These are phyloP conservation scores for Blastobotrys arbuscula DNA, from an alignment of 1,139 yeast genomes.

Conservation along the genomic window DNA sequence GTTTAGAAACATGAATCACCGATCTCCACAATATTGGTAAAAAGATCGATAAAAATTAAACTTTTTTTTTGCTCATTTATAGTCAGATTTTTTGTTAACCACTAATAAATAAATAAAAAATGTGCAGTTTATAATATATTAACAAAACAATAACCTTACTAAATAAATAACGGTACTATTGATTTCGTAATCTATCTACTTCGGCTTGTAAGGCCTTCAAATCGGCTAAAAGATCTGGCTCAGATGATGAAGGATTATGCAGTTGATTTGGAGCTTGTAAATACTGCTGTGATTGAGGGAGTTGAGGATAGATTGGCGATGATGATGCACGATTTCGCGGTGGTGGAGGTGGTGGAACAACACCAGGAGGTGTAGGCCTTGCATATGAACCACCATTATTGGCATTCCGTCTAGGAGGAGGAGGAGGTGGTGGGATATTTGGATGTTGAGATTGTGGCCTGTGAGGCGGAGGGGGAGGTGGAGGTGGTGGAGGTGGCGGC, in stretches of 20 bases:
- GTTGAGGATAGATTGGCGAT: constrained; percentile 3
- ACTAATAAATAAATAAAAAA: too few relatives aligned
- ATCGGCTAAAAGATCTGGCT: constrained; percentile 29
- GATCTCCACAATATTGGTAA: neutral
- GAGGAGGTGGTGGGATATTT: constrained; percentile 5
- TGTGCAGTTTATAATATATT: too few relatives aligned
- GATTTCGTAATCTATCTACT: constrained; percentile 24
- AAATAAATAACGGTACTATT: neutral
- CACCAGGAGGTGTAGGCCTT: constrained; percentile 11
- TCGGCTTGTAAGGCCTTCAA: constrained; percentile 29
- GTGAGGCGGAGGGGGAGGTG: constrained; percentile 5
- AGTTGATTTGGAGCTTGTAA: constrained; percentile 12
- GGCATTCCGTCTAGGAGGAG: constrained; percentile 15
- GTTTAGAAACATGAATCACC: neutral
- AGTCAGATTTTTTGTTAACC: too few relatives aligned
- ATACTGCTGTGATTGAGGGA: constrained; percentile 4
- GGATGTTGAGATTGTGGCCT: neutral
- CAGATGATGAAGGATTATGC: constrained; percentile 21
- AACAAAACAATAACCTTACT: too few relatives aligned
- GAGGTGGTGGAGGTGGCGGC: constrained; percentile 1
- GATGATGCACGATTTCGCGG: constrained; percentile 25
- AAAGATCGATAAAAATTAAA: neutral
- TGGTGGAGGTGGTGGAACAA: constrained; percentile 23
- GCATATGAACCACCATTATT: constrained; percentile 11
- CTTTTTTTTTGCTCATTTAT: too few relatives aligned